phyloP scores from a whole-genome alignment of 2,329 filamentous ascomycete genomes.

The Monosporascus ibericus region DNA sequence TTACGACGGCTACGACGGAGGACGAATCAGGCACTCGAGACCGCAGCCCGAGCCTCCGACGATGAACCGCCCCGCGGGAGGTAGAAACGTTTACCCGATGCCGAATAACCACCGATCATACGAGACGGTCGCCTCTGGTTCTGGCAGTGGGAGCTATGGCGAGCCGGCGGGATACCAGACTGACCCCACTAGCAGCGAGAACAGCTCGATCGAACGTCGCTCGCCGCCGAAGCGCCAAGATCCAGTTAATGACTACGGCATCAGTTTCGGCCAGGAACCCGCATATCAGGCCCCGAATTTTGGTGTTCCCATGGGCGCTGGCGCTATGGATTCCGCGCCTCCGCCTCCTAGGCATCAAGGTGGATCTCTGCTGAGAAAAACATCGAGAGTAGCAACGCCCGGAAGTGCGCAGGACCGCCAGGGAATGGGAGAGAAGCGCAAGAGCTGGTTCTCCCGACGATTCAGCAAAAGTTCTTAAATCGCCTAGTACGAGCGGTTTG shows the following conservation, averaged over 20 bases:
- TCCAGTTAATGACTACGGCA: conserved; percentile 59
- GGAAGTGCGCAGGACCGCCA: conserved; percentile 24
- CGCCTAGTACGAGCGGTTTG: not conserved
- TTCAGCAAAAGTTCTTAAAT: conserved; percentile 60
- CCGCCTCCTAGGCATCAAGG: conserved; percentile 28
- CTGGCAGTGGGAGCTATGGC: conserved; percentile 61
- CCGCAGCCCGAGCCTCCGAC: conserved; percentile 42
- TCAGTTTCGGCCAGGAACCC: conserved; percentile 42
- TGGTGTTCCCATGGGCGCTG: conserved; percentile 14
- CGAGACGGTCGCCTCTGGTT: conserved; percentile 77
- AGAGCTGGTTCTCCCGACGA: conserved; percentile 81
- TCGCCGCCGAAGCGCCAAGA: conserved; percentile 50
- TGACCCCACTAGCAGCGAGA: conserved; percentile 81
- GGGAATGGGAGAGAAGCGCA: conserved; percentile 60
- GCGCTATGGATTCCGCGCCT: conserved; percentile 16
- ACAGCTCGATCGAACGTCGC: conserved; percentile 79
- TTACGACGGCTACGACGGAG: conserved; percentile 32
- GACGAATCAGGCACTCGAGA: conserved; percentile 31
- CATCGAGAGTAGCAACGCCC: conserved; percentile 15
- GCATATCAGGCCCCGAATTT: conserved; percentile 37
- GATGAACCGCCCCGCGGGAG: conserved; percentile 30
- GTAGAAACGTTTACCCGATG: conserved; percentile 43
- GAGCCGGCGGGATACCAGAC: conserved; percentile 77
- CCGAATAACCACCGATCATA: conserved; percentile 71
- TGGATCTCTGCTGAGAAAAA: conserved; percentile 20